phyloP scores from a whole-genome alignment of 73 alveolate species.

The Tetrahymena borealis region DNA sequence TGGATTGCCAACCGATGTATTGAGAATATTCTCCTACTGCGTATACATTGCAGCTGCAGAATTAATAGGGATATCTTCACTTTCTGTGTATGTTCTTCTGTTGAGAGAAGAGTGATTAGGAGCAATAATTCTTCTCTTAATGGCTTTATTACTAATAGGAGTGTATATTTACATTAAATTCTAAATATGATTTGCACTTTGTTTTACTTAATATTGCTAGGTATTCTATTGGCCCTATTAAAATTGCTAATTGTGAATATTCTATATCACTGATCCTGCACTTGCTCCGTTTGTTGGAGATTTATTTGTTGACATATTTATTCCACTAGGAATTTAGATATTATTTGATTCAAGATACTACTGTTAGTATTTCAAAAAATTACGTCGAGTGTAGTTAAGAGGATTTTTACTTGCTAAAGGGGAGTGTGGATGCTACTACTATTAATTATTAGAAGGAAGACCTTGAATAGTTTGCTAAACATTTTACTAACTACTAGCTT shows the following conservation, averaged over 20 bases:
- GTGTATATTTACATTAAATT: not conserved
- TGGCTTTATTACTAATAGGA: not conserved
- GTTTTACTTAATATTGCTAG: not conserved
- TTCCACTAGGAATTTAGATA: not conserved
- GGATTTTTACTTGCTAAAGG: not conserved
- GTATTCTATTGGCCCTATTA: not conserved
- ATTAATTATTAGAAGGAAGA: not conserved
- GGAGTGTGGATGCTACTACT: not conserved
- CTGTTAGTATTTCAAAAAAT: not conserved
- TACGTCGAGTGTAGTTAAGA: not conserved
- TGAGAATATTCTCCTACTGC: not conserved
- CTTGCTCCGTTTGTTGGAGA: not conserved
- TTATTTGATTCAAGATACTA: not conserved
- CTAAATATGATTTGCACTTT: not conserved
- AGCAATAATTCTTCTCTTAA: not conserved
- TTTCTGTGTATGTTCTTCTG: not conserved
- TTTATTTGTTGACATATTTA: not conserved
- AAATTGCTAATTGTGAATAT: not conserved
- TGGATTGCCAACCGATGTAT: not conserved
- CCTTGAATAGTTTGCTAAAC: not conserved
- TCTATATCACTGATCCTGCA: not conserved
- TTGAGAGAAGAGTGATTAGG: not conserved
- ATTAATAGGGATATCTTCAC: not conserved
- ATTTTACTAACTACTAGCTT: not conserved
- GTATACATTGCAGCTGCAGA: not conserved